phyloP scores from a whole-genome alignment of 805 yeast species.

The Candida peoriensis region DNA sequence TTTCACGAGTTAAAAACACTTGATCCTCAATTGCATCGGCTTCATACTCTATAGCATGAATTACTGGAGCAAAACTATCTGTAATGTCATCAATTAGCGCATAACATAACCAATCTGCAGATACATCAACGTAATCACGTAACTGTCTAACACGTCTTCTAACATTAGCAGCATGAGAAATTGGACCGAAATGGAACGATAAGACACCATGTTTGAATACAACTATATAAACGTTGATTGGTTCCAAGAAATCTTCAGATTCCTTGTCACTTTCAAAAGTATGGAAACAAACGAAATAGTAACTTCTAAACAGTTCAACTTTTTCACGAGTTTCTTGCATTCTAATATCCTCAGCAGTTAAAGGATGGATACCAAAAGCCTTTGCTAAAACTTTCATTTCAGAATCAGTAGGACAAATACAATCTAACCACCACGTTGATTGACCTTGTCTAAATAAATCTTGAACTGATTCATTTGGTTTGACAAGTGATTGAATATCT shows the following conservation, averaged over 20 bases:
- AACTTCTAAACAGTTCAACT: conserved; percentile 84
- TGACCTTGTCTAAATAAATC: conserved; percentile 67
- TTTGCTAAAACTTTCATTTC: conserved; percentile 91
- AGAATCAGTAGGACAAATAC: conserved; percentile 87
- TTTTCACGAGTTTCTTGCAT: conserved; percentile 97
- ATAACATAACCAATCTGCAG: conserved; percentile 79
- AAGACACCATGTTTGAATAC: conserved; percentile 89
- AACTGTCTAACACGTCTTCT: conserved; percentile 78
- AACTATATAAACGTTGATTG: conserved; percentile 74
- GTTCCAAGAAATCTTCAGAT: conserved; percentile 78
- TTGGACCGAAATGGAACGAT: conserved; percentile 90
- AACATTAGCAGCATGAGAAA: conserved; percentile 90
- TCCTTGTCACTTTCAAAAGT: conserved; percentile 86
- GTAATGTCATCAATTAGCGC: conserved; percentile 81
- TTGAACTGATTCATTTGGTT: conserved; percentile 58
- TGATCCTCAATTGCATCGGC: conserved; percentile 78
- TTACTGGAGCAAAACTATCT: conserved; percentile 79
- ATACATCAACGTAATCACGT: conserved; percentile 71
- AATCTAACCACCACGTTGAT: conserved; percentile 95
- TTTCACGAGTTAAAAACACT: conserved; percentile 73
- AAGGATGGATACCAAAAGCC: conserved; percentile 95
- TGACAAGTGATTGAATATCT: conserved; percentile 72
- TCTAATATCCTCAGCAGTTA: conserved; percentile 95
- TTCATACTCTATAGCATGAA: conserved; percentile 70
- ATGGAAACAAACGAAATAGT: conserved; percentile 95